Evolutionary conservation across 371 early-diverging fungal genomes (phyloP).

Genomic region (Mucor indicus): DNA sequence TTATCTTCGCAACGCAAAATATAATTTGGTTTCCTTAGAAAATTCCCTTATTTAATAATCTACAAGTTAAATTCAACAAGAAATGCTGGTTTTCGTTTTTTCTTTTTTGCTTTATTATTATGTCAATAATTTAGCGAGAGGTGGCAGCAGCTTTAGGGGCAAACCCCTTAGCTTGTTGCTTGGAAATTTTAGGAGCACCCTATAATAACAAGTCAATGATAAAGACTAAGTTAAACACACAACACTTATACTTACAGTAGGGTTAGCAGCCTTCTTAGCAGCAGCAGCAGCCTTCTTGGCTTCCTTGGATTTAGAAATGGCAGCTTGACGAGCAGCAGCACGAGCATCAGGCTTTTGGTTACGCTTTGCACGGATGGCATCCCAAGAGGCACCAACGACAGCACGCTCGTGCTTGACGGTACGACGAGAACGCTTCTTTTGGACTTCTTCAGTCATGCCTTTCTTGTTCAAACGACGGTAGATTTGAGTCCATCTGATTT

Average conservation of each 20-base stretch:
- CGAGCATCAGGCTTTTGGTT: constrained; percentile 93
- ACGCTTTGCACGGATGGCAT: constrained; percentile 94
- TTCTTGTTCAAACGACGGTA: constrained; percentile 98
- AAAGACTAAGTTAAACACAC: background rate
- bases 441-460: constrained; percentile 93
- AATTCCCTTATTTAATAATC: too few relatives aligned
- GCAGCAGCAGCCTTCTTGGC: constrained; percentile 78
- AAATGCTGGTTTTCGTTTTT: too few relatives aligned
- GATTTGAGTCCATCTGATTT: constrained; percentile 95
- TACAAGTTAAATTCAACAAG: too few relatives aligned
- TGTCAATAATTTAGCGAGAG: constrained; percentile 88
- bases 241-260: constrained; percentile 16
- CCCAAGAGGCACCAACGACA: constrained; percentile 93
- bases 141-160: constrained; percentile 82
- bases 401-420: constrained; percentile 96
- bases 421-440: constrained; percentile 95
- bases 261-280: constrained; percentile 74
- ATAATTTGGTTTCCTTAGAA: too few relatives aligned
- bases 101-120: too few relatives aligned
- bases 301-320: constrained; percentile 86
- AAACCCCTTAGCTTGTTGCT: constrained; percentile 87
- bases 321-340: constrained; percentile 87
- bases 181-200: too few relatives aligned
- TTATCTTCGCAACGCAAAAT: too few relatives aligned
- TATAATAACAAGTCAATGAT: constrained; percentile 3